These are phyloP conservation scores for Boletus sp. DNA, from an alignment of 1,284 basidiomycete species.

Conservation along the genomic window DNA sequence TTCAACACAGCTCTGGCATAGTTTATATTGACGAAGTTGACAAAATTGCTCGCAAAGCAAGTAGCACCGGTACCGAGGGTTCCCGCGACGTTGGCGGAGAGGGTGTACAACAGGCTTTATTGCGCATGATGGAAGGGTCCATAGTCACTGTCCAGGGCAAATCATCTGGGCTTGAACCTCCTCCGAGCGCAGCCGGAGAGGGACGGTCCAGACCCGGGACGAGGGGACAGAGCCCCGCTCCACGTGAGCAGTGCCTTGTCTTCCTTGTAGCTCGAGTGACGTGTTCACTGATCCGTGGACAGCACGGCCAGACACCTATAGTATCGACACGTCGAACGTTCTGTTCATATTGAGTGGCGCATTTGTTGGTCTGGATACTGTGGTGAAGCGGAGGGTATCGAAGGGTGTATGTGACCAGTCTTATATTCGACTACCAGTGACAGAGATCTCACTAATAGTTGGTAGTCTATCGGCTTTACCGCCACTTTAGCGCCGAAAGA, in stretches of 20 bases:
- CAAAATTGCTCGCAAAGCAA: slow-evolving; percentile 78
- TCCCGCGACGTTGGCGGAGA: slow-evolving; percentile 93
- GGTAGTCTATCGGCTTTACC: slow-evolving; percentile 85
- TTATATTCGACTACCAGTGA: background rate
- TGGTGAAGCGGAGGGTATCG: slow-evolving; percentile 75
- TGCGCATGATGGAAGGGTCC: slow-evolving; percentile 93
- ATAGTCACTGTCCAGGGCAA: slow-evolving; percentile 79
- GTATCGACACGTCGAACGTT: slow-evolving; percentile 86
- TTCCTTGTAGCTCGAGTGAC: background rate
- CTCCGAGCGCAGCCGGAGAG: slow-evolving; percentile 42
- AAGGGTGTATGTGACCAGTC: slow-evolving; percentile 67
- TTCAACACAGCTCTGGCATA: slow-evolving; percentile 70
- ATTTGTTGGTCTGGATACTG: slow-evolving; percentile 87
- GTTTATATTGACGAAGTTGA: slow-evolving; percentile 97
- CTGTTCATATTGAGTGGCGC: slow-evolving; percentile 92
- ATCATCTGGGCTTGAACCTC: slow-evolving; percentile 48
- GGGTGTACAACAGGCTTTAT: slow-evolving; percentile 91
- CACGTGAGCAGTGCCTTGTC: slow-evolving; percentile 20
- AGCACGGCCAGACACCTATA: slow-evolving; percentile 69
- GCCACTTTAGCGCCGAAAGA: slow-evolving; percentile 57
- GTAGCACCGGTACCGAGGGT: slow-evolving; percentile 62
- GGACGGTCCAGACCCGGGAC: slow-evolving; percentile 48
- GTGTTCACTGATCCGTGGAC: background rate
- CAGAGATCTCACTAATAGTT: slow-evolving; percentile 1
- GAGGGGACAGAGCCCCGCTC: slow-evolving; percentile 22